These are phyloP conservation scores for Pinus taeda DNA, from an alignment of 75 land plant genomes.

Conservation along the genomic window DNA sequence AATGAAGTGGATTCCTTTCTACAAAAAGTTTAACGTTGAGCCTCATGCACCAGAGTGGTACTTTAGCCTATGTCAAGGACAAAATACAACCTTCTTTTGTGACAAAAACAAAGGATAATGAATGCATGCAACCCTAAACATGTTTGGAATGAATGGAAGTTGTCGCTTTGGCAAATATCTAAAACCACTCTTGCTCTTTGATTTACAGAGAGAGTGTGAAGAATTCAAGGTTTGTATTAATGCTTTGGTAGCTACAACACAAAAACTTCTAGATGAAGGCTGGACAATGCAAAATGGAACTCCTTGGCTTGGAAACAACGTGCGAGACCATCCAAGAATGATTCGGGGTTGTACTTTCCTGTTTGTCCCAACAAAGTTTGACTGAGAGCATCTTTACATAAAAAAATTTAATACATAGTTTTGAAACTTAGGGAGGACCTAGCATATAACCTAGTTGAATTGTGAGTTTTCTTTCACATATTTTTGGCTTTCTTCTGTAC, in stretches of 20 bases:
- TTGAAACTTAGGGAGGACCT: no score
- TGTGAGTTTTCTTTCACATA: slow-evolving; percentile 13
- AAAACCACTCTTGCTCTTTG: background rate
- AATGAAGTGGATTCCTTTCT: slow-evolving; percentile 61
- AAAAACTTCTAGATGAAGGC: slow-evolving; percentile 51
- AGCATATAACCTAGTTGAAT: background rate
- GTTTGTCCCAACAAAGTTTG: background rate
- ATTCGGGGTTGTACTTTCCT: slow-evolving; percentile 26
- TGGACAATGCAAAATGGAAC: slow-evolving; percentile 44
- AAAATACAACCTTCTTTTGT: slow-evolving; percentile 60
- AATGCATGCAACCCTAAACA: slow-evolving; percentile 36
- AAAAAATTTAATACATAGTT: background rate
- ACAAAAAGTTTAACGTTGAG: slow-evolving; percentile 53
- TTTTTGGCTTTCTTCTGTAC: no score
- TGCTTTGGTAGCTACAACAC: slow-evolving; percentile 46
- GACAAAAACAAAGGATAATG: slow-evolving; percentile 37
- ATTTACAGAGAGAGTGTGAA: slow-evolving; percentile 52
- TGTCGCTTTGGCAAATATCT: background rate
- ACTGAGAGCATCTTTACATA: background rate
- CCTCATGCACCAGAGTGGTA: slow-evolving; percentile 62
- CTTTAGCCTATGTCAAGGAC: slow-evolving; percentile 63
- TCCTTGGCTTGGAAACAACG: slow-evolving; percentile 59
- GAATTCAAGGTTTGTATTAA: slow-evolving; percentile 52
- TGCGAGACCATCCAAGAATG: slow-evolving; percentile 51
- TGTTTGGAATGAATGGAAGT: slow-evolving; percentile 31